These are phyloP conservation scores for Melastoma malabathricum DNA, from an alignment of 345 rosid species.

Conservation along the genomic window DNA sequence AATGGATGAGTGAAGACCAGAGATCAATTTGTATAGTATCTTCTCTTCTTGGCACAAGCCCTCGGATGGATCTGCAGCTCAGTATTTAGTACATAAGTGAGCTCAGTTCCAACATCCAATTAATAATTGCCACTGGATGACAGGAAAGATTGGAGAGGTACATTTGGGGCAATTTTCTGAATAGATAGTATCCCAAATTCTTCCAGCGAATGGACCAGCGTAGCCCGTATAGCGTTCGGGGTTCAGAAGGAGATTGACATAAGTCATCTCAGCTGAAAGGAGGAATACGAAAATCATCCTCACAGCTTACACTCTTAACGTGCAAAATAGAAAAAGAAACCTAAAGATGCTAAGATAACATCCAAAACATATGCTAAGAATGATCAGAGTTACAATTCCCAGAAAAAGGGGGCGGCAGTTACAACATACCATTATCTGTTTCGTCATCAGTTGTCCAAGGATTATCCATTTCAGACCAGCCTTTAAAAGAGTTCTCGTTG, in stretches of 20 bases:
- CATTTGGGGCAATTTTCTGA: slow-evolving; percentile 91
- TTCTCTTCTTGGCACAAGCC: slow-evolving; percentile 73
- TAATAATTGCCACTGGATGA: too few relatives aligned
- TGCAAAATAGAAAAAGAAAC: too few relatives aligned
- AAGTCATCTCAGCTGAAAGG: slow-evolving; percentile 74
- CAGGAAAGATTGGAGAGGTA: slow-evolving; percentile 14
- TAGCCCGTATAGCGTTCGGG: slow-evolving; percentile 90
- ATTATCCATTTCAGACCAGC: slow-evolving; percentile 83
- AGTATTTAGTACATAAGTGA: too few relatives aligned
- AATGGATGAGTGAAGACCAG: slow-evolving; percentile 96
- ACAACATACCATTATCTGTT: slow-evolving; percentile 76
- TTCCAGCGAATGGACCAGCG: slow-evolving; percentile 75
- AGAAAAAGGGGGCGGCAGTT: too few relatives aligned
- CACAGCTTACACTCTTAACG: too few relatives aligned
- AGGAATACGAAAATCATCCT: not conserved
- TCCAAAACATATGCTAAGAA: too few relatives aligned
- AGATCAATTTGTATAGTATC: slow-evolving; percentile 75
- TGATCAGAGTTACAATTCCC: too few relatives aligned
- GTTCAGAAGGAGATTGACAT: slow-evolving; percentile 80
- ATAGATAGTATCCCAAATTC: slow-evolving; percentile 93
- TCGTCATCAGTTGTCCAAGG: slow-evolving; percentile 99
- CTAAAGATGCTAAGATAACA: too few relatives aligned
- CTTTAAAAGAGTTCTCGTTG: slow-evolving; percentile 60
- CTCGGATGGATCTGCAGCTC: slow-evolving; percentile 50
- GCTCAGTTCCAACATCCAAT: too few relatives aligned